Evolutionary conservation across 2,329 filamentous ascomycete species (phyloP).

Genomic region (Colletotrichum lini): DNA sequence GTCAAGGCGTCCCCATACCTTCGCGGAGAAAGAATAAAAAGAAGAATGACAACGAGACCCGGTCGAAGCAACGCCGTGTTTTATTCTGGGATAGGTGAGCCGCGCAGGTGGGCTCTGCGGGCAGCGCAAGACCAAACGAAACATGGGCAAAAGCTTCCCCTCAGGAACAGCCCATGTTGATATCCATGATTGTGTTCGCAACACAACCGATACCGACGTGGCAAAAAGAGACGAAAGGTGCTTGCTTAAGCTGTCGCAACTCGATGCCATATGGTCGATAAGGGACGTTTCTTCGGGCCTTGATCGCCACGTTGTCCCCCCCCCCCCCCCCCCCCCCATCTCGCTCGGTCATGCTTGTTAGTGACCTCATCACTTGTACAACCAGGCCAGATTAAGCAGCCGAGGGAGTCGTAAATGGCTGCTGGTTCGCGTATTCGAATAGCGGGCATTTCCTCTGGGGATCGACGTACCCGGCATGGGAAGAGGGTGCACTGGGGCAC

Average conservation of each 20-base stretch:
- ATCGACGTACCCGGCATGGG: conserved; percentile 33
- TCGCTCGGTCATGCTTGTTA: conserved; percentile 17
- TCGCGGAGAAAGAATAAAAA: too few relatives aligned
- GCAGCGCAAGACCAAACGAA: conserved; percentile 28
- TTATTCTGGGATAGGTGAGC: conserved; percentile 15
- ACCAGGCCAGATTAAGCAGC: conserved; percentile 11
- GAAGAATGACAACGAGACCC: conserved; percentile 16
- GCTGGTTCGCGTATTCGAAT: not conserved
- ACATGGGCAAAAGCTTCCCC: conserved; percentile 41
- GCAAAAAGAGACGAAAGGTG: not conserved
- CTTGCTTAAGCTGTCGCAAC: not conserved
- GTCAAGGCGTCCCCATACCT: conserved; percentile 8
- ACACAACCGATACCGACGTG: conserved; percentile 3
- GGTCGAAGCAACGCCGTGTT: not conserved
- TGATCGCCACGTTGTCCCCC: not conserved
- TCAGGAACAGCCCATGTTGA: conserved; percentile 16
- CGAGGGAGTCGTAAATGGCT: not conserved
- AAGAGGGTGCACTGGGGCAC: conserved; percentile 13
- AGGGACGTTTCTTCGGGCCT: conserved; percentile 15
- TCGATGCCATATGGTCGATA: not conserved
- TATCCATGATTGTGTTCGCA: conserved; percentile 9
- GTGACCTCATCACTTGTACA: not conserved
- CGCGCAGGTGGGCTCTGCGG: not conserved
- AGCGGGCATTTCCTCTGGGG: conserved; percentile 14
- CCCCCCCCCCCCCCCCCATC: not conserved